These are phyloP conservation scores for Candida caryicola DNA, from an alignment of 805 yeast species.

Conservation along the genomic window DNA sequence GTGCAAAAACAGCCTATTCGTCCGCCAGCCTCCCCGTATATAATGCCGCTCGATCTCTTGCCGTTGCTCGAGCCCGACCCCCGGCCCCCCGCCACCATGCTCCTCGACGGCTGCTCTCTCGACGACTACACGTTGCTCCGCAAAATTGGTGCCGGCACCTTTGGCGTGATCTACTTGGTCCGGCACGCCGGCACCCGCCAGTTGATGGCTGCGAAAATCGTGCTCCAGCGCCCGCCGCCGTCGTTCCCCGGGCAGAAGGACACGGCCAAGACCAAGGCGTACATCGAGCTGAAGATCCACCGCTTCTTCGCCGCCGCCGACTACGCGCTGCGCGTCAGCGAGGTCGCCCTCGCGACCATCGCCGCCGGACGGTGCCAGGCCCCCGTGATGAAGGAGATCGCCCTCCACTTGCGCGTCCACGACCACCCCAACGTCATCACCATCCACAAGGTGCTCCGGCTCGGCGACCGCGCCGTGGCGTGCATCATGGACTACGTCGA, in stretches of 20 bases:
- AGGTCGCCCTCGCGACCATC: constrained; percentile 24
- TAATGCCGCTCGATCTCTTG: not conserved
- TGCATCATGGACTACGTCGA: constrained; percentile 83
- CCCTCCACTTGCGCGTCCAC: constrained; percentile 72
- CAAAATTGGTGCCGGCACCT: constrained; percentile 81
- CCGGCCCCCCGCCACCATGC: not conserved
- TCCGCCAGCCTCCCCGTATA: no score
- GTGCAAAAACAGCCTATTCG: no score
- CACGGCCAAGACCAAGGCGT: constrained; percentile 26
- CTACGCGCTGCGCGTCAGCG: not conserved
- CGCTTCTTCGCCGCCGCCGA: constrained; percentile 13
- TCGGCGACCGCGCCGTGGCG: constrained; percentile 52
- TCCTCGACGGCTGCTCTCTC: constrained; percentile 20
- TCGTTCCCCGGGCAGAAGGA: constrained; percentile 27
- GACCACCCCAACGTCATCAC: constrained; percentile 74
- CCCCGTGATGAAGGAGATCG: constrained; percentile 59
- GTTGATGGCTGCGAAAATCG: constrained; percentile 68
- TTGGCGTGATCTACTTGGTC: constrained; percentile 75
- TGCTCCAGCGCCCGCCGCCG: constrained; percentile 47
- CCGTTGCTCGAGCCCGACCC: not conserved
- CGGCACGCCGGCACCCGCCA: constrained; percentile 49
- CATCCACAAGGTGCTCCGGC: constrained; percentile 69
- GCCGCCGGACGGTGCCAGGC: constrained; percentile 23
- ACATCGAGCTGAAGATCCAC: constrained; percentile 26
- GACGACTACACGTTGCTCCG: constrained; percentile 39